These are phyloP conservation scores for Podaxis sp. DNA, from an alignment of 768 basidiomycete species.

Conservation along the genomic window DNA sequence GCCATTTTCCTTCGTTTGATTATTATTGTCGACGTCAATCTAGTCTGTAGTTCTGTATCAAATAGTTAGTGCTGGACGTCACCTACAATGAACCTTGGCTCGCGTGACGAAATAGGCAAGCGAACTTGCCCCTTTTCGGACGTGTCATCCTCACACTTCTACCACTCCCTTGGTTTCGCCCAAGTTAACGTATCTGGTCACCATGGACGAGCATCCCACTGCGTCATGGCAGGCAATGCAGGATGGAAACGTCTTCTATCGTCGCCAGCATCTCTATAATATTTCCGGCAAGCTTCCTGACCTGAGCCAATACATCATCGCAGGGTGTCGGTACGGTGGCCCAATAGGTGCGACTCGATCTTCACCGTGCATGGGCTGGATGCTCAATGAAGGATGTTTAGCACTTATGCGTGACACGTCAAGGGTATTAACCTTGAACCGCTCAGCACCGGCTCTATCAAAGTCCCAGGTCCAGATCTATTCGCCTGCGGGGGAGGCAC, in stretches of 20 bases:
- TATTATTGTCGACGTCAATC: not conserved
- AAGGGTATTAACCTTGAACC: conserved; percentile 74
- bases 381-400: conserved; percentile 26
- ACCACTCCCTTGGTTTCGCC: not conserved
- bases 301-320: conserved; percentile 74
- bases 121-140: not conserved
- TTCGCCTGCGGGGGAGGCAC: conserved; percentile 78
- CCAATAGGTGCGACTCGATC: conserved; percentile 63
- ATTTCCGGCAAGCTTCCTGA: conserved; percentile 77
- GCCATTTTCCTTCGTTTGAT: not conserved
- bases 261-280: conserved; percentile 80
- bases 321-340: conserved; percentile 84
- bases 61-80: not conserved
- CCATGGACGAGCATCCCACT: conserved; percentile 69
- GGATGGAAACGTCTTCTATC: conserved; percentile 84
- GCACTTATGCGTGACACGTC: conserved; percentile 86
- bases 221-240: conserved; percentile 90
- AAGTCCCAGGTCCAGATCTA: conserved; percentile 87
- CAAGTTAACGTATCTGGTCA: conserved; percentile 3
- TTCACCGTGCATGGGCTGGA: not conserved
- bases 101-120: not conserved
- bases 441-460: conserved; percentile 50
- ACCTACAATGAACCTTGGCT: not conserved
- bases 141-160: not conserved
- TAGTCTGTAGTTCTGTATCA: conserved; percentile 15